A percentile compares a stretch with the other conserved stretches of the same genome.
phyloP scores from a whole-genome alignment of 2,329 filamentous ascomycete species.

The Hirsutella rhossiliensis region DNA sequence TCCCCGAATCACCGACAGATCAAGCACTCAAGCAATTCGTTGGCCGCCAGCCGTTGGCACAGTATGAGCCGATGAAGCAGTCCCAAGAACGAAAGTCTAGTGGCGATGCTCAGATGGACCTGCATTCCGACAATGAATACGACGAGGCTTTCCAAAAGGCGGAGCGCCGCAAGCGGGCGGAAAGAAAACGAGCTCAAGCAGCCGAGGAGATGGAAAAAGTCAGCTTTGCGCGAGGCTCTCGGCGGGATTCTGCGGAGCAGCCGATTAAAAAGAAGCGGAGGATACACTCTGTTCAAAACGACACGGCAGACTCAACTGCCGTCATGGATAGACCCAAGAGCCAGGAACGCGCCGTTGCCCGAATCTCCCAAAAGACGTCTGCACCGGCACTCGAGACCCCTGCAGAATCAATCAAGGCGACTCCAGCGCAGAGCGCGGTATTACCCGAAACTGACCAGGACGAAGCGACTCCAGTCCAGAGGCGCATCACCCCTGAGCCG shows the following conservation, averaged over 20 bases:
- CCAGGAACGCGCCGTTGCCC: conserved; percentile 3
- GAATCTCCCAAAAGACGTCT: conserved; percentile 13
- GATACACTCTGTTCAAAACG: neutral
- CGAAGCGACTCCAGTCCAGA: neutral
- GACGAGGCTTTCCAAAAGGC: conserved; percentile 19
- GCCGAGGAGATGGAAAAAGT: conserved; percentile 28
- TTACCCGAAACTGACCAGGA: neutral
- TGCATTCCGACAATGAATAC: conserved; percentile 20
- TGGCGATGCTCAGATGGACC: conserved; percentile 11
- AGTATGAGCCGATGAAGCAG: conserved; percentile 33
- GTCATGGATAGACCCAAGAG: neutral
- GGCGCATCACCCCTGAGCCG: neutral
- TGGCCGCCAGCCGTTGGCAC: conserved; percentile 20
- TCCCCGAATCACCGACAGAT: conserved; percentile 24
- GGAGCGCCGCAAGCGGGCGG: conserved; percentile 24
- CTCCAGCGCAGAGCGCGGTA: conserved; percentile 12
- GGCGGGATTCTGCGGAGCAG: conserved; percentile 9
- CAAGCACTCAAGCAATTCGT: conserved; percentile 10
- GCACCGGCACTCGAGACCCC: conserved; percentile 13
- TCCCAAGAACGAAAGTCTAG: conserved; percentile 29
- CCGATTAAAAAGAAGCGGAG: conserved; percentile 16
- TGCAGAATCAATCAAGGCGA: conserved; percentile 20
- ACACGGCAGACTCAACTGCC: neutral
- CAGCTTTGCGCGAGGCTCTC: conserved; percentile 17
- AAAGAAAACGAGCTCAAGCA: conserved; percentile 25